Base-by-base conservation (phyloP, 345 rosid species). In the Moricandia moricandioides region DNA sequence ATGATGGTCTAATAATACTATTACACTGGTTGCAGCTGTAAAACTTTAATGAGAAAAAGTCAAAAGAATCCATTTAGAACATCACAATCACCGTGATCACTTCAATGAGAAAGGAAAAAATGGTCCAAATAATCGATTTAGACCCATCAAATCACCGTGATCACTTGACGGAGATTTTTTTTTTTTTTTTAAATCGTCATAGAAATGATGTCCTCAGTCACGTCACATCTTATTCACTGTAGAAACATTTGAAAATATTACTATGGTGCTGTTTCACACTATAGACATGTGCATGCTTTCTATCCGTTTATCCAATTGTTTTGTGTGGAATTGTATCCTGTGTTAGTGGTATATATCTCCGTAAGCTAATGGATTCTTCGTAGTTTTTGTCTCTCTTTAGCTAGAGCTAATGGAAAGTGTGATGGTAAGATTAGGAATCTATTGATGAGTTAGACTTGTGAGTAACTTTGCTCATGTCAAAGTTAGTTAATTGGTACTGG, bases 141-240 rank as follows among this genome's bases (percentile, higher is more conserved):
- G 26, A 24, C n/a, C 26, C 58, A 54, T 54, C 58, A 18, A 54
- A 18, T 54, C 58, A 18, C 58, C 26, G 26, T n/a, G 57, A 51
- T 17, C 57, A 8, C 26, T 17, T 51, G 26, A 17, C 16, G 9
- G 8, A 51, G 16, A 17, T 16, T 51, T 16, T 51, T 3, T 51
- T 8, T 21, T 0, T 21, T 21, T 21, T 21, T 21, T 21, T 21
- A 31, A 74, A 49, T 24, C 68, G 54, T 67, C 62, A 60, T 60
- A 26, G 8, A n/a, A 67, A 8, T 29, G 14, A 67, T 49, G 78
- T 74, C 67, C 40, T 6, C 61, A 45, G n/a, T n/a, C 54, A 47
- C 78, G 78, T 74, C 78, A 65, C 59, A 21, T 1, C 24, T 30
- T 16, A 27, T 18, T 52, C 24, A 35, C 37, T 8, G 29, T n/a